Base-by-base conservation (phyloP, 768 basidiomycete genomes). In the Dacryopinax spathularia region DNA sequence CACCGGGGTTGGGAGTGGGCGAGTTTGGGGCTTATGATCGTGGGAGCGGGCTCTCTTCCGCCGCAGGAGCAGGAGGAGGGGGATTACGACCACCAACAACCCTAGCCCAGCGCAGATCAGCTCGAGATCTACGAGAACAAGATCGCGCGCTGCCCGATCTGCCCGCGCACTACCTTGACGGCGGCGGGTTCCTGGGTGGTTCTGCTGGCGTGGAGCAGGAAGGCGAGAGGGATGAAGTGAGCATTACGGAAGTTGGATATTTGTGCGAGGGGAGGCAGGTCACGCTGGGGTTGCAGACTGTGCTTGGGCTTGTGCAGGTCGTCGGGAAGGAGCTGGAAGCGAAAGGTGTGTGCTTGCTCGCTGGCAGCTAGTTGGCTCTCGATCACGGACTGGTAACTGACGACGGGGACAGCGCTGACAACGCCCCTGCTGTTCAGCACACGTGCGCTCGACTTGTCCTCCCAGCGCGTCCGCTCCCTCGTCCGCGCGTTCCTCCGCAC, bases 401-500 rank as follows among this genome's bases (percentile, higher is more conserved):
- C 15, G 27, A n/a, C n/a, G n/a, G n/a, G 16, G 34, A 39, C 66
- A 79, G 78, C 78, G 10, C 80, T 96, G 65, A 86, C 87, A 22
- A 91, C 90, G 2, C 93, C 94, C 22, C 87, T 96, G 75, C 85
- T 97, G 66, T 95, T 97, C 77, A 90, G 89, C 35, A 84, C 83
- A 31, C 83, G 87, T 68, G 92, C 92, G 16, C 83, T 97, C 65
- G 93, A 96, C 69, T 79, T 94, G 39, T 87, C 84, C 41, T 77
- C 84, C 5, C 76, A 84, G n/a, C 82, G 84, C 34, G 84, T 91
- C 69, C 85, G 82, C 69, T 78, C 86, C 60, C 81, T 97, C 62
- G 85, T 95, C 65, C 79, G 83, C n/a, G 76, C 85, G 6, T 97
- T 94, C 75, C 74, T 96, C n/a, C 66, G 68, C 6, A 71, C 73